phyloP scores from a whole-genome alignment of 306 rosid species.

The Ormosia semicastrata region DNA sequence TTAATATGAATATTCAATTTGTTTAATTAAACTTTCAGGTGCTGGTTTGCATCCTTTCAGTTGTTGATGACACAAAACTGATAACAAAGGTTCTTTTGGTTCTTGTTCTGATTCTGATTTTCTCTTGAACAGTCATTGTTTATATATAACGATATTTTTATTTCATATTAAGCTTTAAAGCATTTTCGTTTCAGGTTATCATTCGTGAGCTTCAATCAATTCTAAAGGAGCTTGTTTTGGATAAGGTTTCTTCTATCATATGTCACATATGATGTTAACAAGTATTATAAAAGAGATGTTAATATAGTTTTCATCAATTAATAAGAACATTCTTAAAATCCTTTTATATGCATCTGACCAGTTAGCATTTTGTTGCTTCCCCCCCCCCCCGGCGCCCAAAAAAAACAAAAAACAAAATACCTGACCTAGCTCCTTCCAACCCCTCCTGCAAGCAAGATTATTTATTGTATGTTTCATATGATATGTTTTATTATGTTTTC shows the following conservation, averaged over 20 bases:
- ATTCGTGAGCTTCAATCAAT: conserved; percentile 62
- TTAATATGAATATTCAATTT: background rate
- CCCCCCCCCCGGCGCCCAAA: no score
- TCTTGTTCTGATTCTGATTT: conserved; percentile 24
- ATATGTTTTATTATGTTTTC: background rate
- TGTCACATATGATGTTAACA: background rate
- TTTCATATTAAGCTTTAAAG: conserved; percentile 21
- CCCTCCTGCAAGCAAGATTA: background rate
- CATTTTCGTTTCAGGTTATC: conserved; percentile 56
- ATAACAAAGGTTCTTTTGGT: conserved; percentile 64
- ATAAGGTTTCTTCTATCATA: conserved; percentile 63
- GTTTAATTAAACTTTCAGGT: conserved; percentile 53
- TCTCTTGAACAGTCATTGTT: conserved; percentile 15
- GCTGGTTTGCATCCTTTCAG: conserved; percentile 72
- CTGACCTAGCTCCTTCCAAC: background rate
- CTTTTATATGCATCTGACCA: background rate
- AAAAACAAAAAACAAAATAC: background rate
- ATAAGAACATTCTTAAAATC: background rate
- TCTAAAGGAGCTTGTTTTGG: conserved; percentile 73
- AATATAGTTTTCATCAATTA: background rate
- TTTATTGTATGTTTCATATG: conserved; percentile 15
- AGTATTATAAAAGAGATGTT: background rate
- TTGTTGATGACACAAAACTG: conserved; percentile 89
- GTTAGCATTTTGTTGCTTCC: background rate
- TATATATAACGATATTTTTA: background rate